These are phyloP conservation scores for Plasmodium coatneyi DNA, from an alignment of 169 alveolate species.

Conservation along the genomic window DNA sequence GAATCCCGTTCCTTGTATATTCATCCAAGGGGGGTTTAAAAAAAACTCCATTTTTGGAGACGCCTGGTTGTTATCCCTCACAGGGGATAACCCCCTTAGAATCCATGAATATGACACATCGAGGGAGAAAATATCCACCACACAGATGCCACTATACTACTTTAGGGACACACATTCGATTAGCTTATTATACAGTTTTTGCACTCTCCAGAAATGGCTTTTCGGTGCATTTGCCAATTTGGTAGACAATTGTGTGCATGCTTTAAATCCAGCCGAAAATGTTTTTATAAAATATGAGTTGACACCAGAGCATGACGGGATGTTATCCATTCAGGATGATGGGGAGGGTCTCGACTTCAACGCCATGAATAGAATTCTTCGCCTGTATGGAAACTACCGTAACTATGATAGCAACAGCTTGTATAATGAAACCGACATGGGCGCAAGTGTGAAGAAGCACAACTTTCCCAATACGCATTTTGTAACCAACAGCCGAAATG, in stretches of 20 bases:
- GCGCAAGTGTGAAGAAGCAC: conserved; percentile 32
- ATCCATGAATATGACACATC: conserved; percentile 43
- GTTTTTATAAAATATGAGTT: conserved; percentile 80
- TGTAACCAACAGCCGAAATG: not conserved
- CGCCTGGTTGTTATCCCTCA: conserved; percentile 86
- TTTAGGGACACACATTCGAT: conserved; percentile 88
- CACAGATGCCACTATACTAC: conserved; percentile 84
- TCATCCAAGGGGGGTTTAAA: conserved; percentile 88
- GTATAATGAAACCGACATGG: not conserved
- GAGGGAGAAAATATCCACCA: conserved; percentile 76
- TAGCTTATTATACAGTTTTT: conserved; percentile 82
- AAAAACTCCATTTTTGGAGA: conserved; percentile 82
- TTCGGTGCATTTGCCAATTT: conserved; percentile 91
- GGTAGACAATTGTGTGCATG: conserved; percentile 84
- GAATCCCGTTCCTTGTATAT: conserved; percentile 87
- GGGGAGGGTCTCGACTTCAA: conserved; percentile 87
- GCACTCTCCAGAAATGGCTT: conserved; percentile 87
- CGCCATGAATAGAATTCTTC: conserved; percentile 84
- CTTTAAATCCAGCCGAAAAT: conserved; percentile 79
- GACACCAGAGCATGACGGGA: conserved; percentile 85
- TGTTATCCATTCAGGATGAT: conserved; percentile 87
- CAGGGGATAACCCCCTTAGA: conserved; percentile 86
- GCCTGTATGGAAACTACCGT: conserved; percentile 84
- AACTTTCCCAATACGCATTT: conserved; percentile 34
- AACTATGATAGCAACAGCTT: conserved; percentile 23